Conservation (phyloP, 2,329 filamentous ascomycete species). For the Phyllosticta paracitricarpa region DNA sequence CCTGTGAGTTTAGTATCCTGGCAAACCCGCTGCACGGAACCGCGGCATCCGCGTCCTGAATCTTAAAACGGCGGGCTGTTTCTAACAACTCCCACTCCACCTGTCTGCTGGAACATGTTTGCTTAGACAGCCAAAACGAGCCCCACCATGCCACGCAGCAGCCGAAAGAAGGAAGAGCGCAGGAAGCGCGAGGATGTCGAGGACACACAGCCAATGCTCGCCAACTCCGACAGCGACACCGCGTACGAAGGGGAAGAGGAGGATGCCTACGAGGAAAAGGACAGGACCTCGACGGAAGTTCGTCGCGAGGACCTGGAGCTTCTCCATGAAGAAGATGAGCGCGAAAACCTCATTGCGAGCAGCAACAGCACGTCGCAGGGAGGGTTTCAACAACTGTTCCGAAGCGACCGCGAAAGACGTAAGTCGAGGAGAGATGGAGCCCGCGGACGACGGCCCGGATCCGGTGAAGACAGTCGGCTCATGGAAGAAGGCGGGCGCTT, state of each 20-base stretch:
- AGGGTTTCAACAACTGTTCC: conserved; percentile 18
- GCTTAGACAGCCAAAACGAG: neutral
- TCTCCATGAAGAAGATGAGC: conserved; percentile 37
- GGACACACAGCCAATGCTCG: conserved; percentile 18
- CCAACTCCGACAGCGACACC: conserved; percentile 21
- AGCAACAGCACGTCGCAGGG: conserved; percentile 10
- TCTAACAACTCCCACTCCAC: neutral
- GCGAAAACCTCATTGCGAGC: conserved; percentile 31
- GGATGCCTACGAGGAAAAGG: conserved; percentile 15
- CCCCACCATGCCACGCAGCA: neutral
- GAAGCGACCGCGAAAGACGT: conserved; percentile 16
- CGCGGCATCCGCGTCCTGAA: neutral
- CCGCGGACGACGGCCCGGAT: conserved; percentile 35
- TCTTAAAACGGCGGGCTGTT: neutral
- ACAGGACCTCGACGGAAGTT: conserved; percentile 26
- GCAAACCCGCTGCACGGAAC: neutral
- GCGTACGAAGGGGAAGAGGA: conserved; percentile 20
- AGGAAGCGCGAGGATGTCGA: conserved; percentile 48
- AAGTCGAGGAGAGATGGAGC: conserved; percentile 18
- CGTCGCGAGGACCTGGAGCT: conserved; percentile 29
- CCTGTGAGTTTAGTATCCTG: neutral
- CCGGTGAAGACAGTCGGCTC: conserved; percentile 62
- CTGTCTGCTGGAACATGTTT: neutral
- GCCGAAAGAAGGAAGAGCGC: neutral
- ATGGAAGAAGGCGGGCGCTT: conserved; percentile 74